Base-by-base conservation (phyloP, 2,329 filamentous ascomycete genomes). In the Diaporthe eres region DNA sequence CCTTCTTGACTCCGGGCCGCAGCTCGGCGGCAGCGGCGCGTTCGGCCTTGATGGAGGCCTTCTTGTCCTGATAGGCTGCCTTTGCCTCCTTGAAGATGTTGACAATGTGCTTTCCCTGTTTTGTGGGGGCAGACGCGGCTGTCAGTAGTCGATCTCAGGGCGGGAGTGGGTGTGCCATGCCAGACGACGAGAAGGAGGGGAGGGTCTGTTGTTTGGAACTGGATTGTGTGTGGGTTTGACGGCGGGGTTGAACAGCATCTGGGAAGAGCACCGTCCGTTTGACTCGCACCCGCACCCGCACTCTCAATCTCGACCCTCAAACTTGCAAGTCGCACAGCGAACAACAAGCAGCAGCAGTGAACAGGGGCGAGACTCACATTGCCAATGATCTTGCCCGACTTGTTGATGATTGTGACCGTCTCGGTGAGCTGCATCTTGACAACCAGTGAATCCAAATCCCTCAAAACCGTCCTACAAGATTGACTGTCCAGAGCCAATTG, bases 11-110 rank as follows among this genome's bases (percentile, higher is more conserved):
- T 31, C 79, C 78, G 4, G 72, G 75, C 15, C 75, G 61, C 6
- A 58, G 37, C 53, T 74, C 74, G 28, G 76, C 67, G 22, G 65
- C 79, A 31, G 83, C 78, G n/a, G 83, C 82, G 19, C 86, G 86
- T 79, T 94, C 91, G 28, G 93, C 91, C 82, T 92, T 92, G 80
- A 98, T 90, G 79, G 95, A 92, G 9, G 94, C 93, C 84, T 97
- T 98, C 82, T 94, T 94, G 81, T 98, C 95, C 75, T 93, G 90
- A 85, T 98, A 98, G 75, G 94, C 94, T 72, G 93, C 92, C 82
- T 95, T 95, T 78, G 96, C 96, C 83, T 98, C 95, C 83, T 95
- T 98, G 89, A 98, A 97, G 82, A 98, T 93, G 82, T 92, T 93
- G 81, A 97, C 91, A 34, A 98, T 88, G 80, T 98, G 94, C 86